Evolutionary conservation across 1,284 basidiomycete species (phyloP).

Genomic region (Meripilus lineatus): DNA sequence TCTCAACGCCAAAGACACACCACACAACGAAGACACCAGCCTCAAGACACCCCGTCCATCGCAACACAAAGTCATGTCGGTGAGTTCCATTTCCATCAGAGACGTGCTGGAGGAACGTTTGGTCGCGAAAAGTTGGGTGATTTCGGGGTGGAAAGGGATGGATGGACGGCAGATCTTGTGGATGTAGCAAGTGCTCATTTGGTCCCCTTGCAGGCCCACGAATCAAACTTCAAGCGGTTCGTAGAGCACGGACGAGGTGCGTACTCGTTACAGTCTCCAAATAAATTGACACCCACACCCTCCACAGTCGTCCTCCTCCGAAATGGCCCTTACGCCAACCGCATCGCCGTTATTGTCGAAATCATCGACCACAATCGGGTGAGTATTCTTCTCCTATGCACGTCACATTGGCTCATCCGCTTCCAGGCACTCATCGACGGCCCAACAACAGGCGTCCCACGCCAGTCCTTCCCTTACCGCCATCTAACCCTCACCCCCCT

Average conservation of each 20-base stretch:
- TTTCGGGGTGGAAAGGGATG: slow-evolving; percentile 16
- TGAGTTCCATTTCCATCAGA: neutral
- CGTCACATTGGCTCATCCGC: slow-evolving; percentile 2
- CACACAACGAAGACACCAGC: no score
- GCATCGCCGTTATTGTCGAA: slow-evolving; percentile 94
- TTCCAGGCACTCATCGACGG: slow-evolving; percentile 92
- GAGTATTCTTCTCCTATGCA: slow-evolving; percentile 28
- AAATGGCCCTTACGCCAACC: slow-evolving; percentile 80
- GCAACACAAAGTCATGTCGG: no score
- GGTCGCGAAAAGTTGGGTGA: slow-evolving; percentile 3
- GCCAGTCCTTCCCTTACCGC: slow-evolving; percentile 90
- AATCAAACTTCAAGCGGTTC: slow-evolving; percentile 94
- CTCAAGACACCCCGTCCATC: no score
- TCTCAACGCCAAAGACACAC: no score
- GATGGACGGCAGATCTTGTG: slow-evolving; percentile 23
- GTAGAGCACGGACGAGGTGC: slow-evolving; percentile 94
- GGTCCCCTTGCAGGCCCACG: slow-evolving; percentile 31
- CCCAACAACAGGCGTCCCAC: slow-evolving; percentile 85
- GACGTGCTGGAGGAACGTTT: slow-evolving; percentile 4
- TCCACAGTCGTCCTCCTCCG: slow-evolving; percentile 88
- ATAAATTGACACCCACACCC: neutral
- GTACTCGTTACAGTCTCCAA: slow-evolving; percentile 23
- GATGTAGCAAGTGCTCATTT: slow-evolving; percentile 22
- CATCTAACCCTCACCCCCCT: slow-evolving; percentile 91
- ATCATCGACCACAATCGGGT: slow-evolving; percentile 99